These are phyloP conservation scores for Falciphora oryzae DNA, from an alignment of 2,329 filamentous ascomycete species.

Conservation along the genomic window DNA sequence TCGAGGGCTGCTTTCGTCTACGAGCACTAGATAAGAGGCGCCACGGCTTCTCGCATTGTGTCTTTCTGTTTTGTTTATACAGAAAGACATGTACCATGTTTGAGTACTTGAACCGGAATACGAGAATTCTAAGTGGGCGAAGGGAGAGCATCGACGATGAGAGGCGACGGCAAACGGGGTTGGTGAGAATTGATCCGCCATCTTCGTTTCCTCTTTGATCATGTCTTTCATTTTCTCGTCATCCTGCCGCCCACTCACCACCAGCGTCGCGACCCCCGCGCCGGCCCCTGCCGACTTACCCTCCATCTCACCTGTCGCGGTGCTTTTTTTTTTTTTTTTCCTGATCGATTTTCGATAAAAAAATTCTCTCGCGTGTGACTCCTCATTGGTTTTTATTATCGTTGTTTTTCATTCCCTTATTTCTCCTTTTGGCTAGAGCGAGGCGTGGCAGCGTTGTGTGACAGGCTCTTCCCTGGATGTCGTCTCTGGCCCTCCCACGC, in stretches of 20 bases:
- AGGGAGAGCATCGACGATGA: background rate
- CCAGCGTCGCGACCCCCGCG: background rate
- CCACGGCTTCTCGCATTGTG: background rate
- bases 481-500: slow-evolving; percentile 1
- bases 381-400: background rate
- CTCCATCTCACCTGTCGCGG: background rate
- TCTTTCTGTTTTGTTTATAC: background rate
- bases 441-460: background rate
- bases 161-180: background rate
- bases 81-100: background rate
- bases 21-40: background rate
- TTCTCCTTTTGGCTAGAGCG: background rate
- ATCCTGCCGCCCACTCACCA: background rate
- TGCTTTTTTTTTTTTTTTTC: background rate
- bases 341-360: background rate
- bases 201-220: too few relatives aligned
- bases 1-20: background rate
- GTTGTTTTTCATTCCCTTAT: slow-evolving; percentile 1
- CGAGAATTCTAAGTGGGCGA: background rate
- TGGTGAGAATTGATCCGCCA: background rate
- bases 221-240: too few relatives aligned
- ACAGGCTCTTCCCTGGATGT: background rate
- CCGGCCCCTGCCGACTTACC: background rate
- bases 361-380: background rate
- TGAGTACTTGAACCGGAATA: background rate